A percentile compares a stretch with the other conserved stretches of the same genome.
phyloP scores from a whole-genome alignment of 1,139 yeast genomes.

The Pichia sp. region DNA sequence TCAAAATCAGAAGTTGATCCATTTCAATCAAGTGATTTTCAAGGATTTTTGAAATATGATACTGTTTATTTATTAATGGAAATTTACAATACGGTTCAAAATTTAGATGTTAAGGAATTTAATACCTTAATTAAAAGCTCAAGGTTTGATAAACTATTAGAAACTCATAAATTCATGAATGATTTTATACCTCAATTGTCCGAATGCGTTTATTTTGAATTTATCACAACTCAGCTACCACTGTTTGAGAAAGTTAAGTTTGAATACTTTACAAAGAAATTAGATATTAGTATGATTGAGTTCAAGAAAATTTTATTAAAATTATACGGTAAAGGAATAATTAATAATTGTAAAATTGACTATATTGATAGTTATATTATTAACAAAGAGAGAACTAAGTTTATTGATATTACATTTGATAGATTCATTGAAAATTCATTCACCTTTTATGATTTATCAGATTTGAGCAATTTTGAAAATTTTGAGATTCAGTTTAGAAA shows the following conservation, averaged over 20 bases:
- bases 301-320: constrained; percentile 26
- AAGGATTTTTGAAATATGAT: constrained; percentile 25
- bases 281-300: constrained; percentile 12
- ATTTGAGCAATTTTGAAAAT: not conserved
- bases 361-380: constrained; percentile 28
- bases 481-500: not conserved
- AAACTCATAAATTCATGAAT: constrained; percentile 29
- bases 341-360: constrained; percentile 42
- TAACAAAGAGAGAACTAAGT: not conserved
- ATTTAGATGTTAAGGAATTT: constrained; percentile 19
- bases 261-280: constrained; percentile 12
- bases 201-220: constrained; percentile 26
- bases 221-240: constrained; percentile 15
- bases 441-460: not conserved
- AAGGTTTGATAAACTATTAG: constrained; percentile 26
- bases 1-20: constrained; percentile 63
- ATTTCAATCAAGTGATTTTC: constrained; percentile 55
- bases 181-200: constrained; percentile 25
- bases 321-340: constrained; percentile 41
- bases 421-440: constrained; percentile 4
- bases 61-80: constrained; percentile 19
- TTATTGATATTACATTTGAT: not conserved
- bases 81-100: constrained; percentile 21
- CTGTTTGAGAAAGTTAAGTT: constrained; percentile 20
- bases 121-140: constrained; percentile 31